Percentiles rank a stretch among this genome's conserved stretches.
These are phyloP conservation scores for Phytophthora pini DNA, from an alignment of 352 stramenopile species.

Conservation along the genomic window DNA sequence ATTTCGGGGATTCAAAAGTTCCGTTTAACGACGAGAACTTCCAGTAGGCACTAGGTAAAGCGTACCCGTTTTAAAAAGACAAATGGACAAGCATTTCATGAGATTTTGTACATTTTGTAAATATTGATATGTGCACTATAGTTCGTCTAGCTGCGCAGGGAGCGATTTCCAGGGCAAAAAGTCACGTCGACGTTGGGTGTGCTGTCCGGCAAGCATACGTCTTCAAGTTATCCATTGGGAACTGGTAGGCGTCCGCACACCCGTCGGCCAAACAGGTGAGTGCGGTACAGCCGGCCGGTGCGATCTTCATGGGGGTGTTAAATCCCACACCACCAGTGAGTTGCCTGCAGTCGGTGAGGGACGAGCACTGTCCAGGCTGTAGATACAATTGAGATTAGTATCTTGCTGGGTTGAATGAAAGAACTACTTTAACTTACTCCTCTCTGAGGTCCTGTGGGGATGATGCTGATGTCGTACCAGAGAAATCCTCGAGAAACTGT, in stretches of 20 bases:
- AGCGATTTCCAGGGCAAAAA: slow-evolving; percentile 33
- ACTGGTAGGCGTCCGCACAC: slow-evolving; percentile 50
- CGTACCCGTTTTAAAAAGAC: too few relatives aligned
- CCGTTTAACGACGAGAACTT: too few relatives aligned
- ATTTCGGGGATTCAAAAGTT: too few relatives aligned
- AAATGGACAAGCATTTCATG: too few relatives aligned
- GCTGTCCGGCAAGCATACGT: slow-evolving; percentile 45
- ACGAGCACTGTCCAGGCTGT: slow-evolving; percentile 47
- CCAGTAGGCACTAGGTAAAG: too few relatives aligned
- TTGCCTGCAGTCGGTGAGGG: slow-evolving; percentile 43
- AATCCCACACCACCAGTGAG: slow-evolving; percentile 48
- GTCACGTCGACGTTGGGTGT: slow-evolving; percentile 47
- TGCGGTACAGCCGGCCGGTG: slow-evolving; percentile 39
- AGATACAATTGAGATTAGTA: slow-evolving; percentile 2
- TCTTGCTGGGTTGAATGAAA: not conserved
- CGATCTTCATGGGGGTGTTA: slow-evolving; percentile 58
- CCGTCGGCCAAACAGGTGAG: slow-evolving; percentile 44
- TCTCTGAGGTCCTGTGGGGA: slow-evolving; percentile 49
- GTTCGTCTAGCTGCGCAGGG: not conserved
- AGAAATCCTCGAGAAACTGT: slow-evolving; percentile 41
- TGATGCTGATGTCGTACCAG: slow-evolving; percentile 75
- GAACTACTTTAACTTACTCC: slow-evolving; percentile 24
- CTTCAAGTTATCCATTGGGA: slow-evolving; percentile 50
- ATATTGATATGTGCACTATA: not conserved
- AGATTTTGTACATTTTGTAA: not conserved